Conservation (phyloP, 2,329 filamentous ascomycete species). For the Phaeophleospora eucalypticola region DNA sequence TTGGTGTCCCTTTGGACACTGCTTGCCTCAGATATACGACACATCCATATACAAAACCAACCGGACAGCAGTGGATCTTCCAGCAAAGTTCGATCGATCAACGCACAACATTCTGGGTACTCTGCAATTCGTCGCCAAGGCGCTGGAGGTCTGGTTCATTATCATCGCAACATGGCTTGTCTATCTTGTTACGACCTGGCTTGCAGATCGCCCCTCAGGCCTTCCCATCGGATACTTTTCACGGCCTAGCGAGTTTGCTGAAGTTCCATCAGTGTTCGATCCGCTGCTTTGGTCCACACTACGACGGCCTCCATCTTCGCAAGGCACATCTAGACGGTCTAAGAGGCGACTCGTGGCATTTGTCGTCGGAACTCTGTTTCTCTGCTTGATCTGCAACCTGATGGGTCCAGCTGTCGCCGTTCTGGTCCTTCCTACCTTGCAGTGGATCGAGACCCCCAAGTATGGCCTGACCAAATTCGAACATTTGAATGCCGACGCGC, state of each 20-base stretch:
- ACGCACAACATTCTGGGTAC: conserved; percentile 29
- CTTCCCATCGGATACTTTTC: conserved; percentile 29
- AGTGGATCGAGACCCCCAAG: conserved; percentile 18
- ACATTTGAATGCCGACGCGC: neutral
- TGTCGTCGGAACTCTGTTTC: conserved; percentile 17
- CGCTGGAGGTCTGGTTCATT: conserved; percentile 33
- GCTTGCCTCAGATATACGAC: conserved; percentile 12
- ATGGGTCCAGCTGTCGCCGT: conserved; percentile 32
- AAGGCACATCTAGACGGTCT: neutral
- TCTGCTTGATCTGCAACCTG: conserved; percentile 29
- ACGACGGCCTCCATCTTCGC: neutral
- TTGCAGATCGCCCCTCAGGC: conserved; percentile 23
- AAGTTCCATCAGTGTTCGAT: conserved; percentile 25
- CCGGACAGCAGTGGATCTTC: neutral
- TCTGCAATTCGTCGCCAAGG: conserved; percentile 31
- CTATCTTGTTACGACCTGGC: conserved; percentile 26
- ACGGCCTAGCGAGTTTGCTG: conserved; percentile 26
- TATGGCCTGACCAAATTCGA: neutral
- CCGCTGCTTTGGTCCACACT: conserved; percentile 23
- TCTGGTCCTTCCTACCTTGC: conserved; percentile 24
- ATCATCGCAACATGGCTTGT: conserved; percentile 27
- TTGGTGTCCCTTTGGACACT: conserved; percentile 25
- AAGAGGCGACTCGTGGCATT: conserved; percentile 12
- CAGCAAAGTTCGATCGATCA: conserved; percentile 19
- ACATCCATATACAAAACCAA: conserved; percentile 3